phyloP scores from a whole-genome alignment of 2,329 filamentous ascomycete species.

The Sporothrix pallida region DNA sequence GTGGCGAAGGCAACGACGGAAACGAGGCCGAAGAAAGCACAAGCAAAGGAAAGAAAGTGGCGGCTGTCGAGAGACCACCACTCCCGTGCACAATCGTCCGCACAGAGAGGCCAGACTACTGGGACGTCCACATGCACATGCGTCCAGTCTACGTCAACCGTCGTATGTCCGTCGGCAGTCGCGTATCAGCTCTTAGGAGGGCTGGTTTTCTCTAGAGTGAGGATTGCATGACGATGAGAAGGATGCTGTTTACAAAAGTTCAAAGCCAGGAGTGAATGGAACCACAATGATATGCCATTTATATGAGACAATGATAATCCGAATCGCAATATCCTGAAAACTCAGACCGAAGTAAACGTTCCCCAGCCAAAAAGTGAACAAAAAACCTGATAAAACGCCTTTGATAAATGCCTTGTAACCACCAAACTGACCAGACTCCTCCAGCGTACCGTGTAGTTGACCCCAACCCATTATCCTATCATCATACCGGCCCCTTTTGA shows the following conservation, averaged over 20 bases:
- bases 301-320: constrained; percentile 5
- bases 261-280: background rate
- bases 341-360: background rate
- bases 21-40: background rate
- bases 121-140: constrained; percentile 21
- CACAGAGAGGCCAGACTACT: constrained; percentile 22
- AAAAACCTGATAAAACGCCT: constrained; percentile 4
- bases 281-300: constrained; percentile 23
- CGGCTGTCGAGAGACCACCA: background rate
- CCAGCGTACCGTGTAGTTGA: background rate
- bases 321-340: constrained; percentile 15
- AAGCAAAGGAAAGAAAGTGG: background rate
- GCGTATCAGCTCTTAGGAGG: background rate
- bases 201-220: background rate
- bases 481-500: too few relatives aligned
- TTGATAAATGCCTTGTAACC: constrained; percentile 6
- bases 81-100: constrained; percentile 28
- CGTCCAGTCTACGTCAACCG: constrained; percentile 22
- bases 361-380: background rate
- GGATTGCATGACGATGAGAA: background rate
- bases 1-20: background rate
- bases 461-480: background rate
- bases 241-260: background rate
- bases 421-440: background rate
- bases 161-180: constrained; percentile 21